Evolutionary conservation across 2,329 filamentous ascomycete species (phyloP).

Genomic region (Cercospora sp.): DNA sequence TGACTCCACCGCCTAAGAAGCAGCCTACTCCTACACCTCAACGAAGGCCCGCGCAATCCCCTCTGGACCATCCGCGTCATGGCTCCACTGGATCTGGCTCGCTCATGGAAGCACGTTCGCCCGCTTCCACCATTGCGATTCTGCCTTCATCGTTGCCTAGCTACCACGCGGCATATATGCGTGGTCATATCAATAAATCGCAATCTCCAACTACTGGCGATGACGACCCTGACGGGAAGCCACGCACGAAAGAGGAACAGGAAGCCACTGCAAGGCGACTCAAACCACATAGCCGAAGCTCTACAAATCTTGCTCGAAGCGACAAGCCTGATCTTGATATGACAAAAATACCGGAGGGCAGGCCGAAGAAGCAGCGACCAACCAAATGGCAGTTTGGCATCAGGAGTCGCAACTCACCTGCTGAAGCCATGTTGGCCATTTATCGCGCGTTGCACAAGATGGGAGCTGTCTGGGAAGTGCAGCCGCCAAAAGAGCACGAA

Average conservation of each 20-base stretch:
- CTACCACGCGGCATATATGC: conserved; percentile 89
- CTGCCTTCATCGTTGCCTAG: conserved; percentile 86
- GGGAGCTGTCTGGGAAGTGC: conserved; percentile 80
- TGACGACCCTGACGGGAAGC: conserved; percentile 30
- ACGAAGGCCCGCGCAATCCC: conserved; percentile 16
- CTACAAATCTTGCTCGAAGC: conserved; percentile 32
- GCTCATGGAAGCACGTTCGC: conserved; percentile 44
- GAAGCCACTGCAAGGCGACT: conserved; percentile 77
- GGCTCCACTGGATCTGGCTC: conserved; percentile 46
- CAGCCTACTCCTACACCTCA: conserved; percentile 23
- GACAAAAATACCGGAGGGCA: conserved; percentile 52
- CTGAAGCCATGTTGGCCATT: conserved; percentile 91
- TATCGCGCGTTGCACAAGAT: conserved; percentile 88
- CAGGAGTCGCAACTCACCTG: conserved; percentile 86
- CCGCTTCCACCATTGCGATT: conserved; percentile 79
- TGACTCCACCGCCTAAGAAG: conserved; percentile 37
- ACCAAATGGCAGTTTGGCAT: conserved; percentile 99
- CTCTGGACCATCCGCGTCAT: conserved; percentile 46
- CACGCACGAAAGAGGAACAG: conserved; percentile 64
- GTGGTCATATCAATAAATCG: conserved; percentile 54
- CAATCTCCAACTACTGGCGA: conserved; percentile 29
- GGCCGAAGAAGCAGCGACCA: conserved; percentile 69
- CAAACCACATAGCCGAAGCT: conserved; percentile 80
- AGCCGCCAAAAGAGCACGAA: conserved; percentile 37
- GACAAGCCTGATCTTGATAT: conserved; percentile 53